phyloP scores from a whole-genome alignment of 352 stramenopile species.

The Phytophthora citrophthora region DNA sequence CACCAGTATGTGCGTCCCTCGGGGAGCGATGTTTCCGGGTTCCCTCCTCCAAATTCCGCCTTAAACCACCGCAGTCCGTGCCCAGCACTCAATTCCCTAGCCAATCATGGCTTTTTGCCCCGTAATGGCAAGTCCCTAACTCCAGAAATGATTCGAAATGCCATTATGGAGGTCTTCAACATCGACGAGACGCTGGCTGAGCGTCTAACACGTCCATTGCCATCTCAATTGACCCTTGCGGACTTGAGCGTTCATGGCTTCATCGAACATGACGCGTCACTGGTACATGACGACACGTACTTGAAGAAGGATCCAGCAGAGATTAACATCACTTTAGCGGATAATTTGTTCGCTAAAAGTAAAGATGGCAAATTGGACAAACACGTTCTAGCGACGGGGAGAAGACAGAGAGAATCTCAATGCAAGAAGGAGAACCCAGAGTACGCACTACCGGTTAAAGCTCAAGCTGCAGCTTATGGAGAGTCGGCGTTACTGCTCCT shows the following conservation, averaged over 20 bases:
- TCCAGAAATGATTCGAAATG: constrained; percentile 40
- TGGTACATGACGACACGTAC: constrained; percentile 71
- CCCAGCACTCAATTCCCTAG: constrained; percentile 69
- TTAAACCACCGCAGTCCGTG: constrained; percentile 65
- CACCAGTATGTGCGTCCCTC: constrained; percentile 55
- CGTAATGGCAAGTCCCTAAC: constrained; percentile 66
- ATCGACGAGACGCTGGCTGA: constrained; percentile 45
- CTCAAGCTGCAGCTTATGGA: constrained; percentile 32
- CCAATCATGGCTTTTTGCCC: constrained; percentile 73
- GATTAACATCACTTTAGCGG: constrained; percentile 58
- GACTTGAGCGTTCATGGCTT: constrained; percentile 69
- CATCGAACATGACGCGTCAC: constrained; percentile 61
- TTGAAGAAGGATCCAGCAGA: constrained; percentile 47
- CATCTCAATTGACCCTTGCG: constrained; percentile 51
- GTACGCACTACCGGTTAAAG: constrained; percentile 46
- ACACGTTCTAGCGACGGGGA: constrained; percentile 43
- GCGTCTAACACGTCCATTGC: constrained; percentile 40
- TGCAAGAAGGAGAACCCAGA: constrained; percentile 53
- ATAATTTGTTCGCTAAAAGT: constrained; percentile 43
- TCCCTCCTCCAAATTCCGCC: constrained; percentile 46
- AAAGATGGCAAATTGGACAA: constrained; percentile 46
- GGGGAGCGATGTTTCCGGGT: constrained; percentile 43
- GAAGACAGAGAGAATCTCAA: constrained; percentile 48
- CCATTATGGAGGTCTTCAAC: constrained; percentile 58
- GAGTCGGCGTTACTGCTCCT: constrained; percentile 31